phyloP scores from a whole-genome alignment of 2,329 filamentous ascomycete species.

The Colletotrichum brevisporum region DNA sequence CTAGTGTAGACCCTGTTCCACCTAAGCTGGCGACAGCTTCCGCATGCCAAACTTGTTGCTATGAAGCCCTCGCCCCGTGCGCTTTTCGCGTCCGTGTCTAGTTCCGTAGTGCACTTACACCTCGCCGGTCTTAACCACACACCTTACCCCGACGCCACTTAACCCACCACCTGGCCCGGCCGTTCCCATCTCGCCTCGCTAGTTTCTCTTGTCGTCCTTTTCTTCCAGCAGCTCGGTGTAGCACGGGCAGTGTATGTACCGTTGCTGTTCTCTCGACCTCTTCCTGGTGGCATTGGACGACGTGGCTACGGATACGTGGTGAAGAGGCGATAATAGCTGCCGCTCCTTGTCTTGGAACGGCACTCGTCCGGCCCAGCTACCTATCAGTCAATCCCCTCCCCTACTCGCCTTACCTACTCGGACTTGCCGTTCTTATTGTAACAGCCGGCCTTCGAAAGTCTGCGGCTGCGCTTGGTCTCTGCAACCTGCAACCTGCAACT shows the following conservation, averaged over 20 bases:
- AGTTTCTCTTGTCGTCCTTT: constrained; percentile 15
- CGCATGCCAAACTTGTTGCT: constrained; percentile 9
- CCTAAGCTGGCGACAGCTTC: constrained; percentile 2
- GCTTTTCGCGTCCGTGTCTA: constrained; percentile 5
- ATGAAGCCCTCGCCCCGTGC: constrained; percentile 12
- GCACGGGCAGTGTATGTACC: background rate
- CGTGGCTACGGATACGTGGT: constrained; percentile 12
- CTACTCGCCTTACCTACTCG: constrained; percentile 1
- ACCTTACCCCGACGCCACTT: constrained; percentile 34
- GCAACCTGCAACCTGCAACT: background rate
- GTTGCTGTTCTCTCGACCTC: constrained; percentile 22
- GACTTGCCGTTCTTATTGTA: background rate
- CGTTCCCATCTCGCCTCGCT: constrained; percentile 24
- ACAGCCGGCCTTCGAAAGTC: constrained; percentile 6
- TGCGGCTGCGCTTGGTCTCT: background rate
- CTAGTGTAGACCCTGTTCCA: constrained; percentile 18
- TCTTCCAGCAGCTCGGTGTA: constrained; percentile 27
- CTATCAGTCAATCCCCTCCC: constrained; percentile 4
- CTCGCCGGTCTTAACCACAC: constrained; percentile 23
- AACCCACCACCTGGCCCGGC: constrained; percentile 29
- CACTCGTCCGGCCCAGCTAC: background rate
- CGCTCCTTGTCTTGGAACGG: constrained; percentile 15
- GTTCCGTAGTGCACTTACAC: constrained; percentile 18
- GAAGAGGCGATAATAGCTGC: constrained; percentile 11
- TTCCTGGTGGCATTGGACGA: constrained; percentile 7